Evolutionary conservation across 768 basidiomycete species (phyloP), one percentile per base, ranked within the genome.

Genomic region (Exidia glandulosa): DNA sequence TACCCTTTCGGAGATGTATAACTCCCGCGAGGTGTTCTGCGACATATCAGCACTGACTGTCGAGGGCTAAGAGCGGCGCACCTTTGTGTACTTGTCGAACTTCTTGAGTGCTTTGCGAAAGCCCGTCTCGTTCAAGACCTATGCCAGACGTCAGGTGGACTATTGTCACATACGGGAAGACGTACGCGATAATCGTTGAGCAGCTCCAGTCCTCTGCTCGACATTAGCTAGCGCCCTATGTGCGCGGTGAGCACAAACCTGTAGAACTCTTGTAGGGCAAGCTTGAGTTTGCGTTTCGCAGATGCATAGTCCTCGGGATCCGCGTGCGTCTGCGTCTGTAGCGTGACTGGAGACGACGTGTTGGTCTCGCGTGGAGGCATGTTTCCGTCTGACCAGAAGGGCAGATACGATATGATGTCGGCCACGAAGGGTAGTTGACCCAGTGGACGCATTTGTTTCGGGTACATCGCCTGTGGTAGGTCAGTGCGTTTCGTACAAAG

Each of bases 91-190:
- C 69, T 90, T 94, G 67, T 87, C 88, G 63, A 90, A 93, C 69
- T 92, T 93, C 73, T 88, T 92, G 60, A 93, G 69, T 0, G 85
- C 27, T 69, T 93, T 93, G 30, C 88, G 78, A 69, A 96, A 93
- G 1, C 95, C 96, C 1, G 90, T 89, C 10, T 93, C 71, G 70
- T 99, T 98, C 41, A 97, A 72, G 50, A 88, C 83, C 86, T 91
- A 63, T 9, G 52, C 5, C 41, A 62, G 29, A 61, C 58, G 32
- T 63, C 56, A 63, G 59, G 3, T 32, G 56, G 29, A n/a, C n/a
- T 16, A 29, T 61, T 2, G 55, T 23, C 33, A 58, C 32, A 12
- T 19, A 57, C 52, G 25, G 1, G 23, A 56, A 5, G 36, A 68
- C 81, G 16, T 67, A 92, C 92, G 32, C 92, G 80, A 71, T 95